Evolutionary conservation across 257 asterid genomes (phyloP), one percentile per base, ranked within the genome.

Genomic region (Gynochthodes officinalis): DNA sequence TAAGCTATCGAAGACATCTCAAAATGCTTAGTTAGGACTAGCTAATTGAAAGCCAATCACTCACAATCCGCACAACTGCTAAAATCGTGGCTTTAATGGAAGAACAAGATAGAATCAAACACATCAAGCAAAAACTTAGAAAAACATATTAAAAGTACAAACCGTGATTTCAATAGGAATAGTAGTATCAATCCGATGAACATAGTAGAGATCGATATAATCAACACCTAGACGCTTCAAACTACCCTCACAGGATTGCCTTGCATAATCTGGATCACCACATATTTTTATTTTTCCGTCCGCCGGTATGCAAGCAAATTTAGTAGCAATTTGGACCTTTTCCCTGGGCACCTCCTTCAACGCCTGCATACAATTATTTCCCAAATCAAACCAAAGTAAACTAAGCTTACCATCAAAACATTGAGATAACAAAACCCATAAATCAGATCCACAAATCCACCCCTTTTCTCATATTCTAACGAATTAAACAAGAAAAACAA

Each of bases 201-300:
- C 66, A 60, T 78, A 78, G 71, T 78, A 79, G 58, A 79, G 76
- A 67, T 79, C 77, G 16, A 79, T 74, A 50, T 61, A 79, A 39
- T 79, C 70, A 64, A 74, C 69, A 58, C 68, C 78, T 21, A 77
- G 76, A 27, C 81, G 74, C 74, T 78, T 73, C 77, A 78, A 73
- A 60, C 82, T 78, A 39, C 61, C 82, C 67, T 78, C 78, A 32
- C 82, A 78, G 14, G 71, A 57, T 40, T 57, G 63, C 43, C 72
- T 54, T 12, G 54, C 82, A 67, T 78, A 73, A 16, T 44, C 67
- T 13, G 82, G 78, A 32, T 78, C 79, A 2, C 82, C 79, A 35
- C 63, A 2, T 23, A 74, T 63, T 7, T 64, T 76, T 23, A 28
- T 32, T 35, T 49, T 42, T 4, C 73, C 75, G 25, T 75, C 65